Percentiles rank a stretch among this genome's conserved stretches.
phyloP scores from a whole-genome alignment of 2,329 filamentous ascomycete species.

The Orbilia oligospora region DNA sequence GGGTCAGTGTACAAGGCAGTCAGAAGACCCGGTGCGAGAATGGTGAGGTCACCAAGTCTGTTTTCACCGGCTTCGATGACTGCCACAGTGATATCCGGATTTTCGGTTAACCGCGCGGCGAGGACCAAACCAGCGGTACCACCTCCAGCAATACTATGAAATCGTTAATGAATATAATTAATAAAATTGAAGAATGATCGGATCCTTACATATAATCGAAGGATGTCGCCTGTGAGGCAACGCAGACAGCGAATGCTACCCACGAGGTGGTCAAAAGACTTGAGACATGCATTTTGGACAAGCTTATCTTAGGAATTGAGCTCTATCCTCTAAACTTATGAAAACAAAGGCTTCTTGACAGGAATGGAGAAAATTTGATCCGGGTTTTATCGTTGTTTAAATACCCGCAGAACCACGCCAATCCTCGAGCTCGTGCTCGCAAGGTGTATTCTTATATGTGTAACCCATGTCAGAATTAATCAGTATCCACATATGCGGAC shows the following conservation, averaged over 20 bases:
- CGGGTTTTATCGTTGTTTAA: conserved; percentile 17
- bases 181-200: neutral
- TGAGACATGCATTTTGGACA: conserved; percentile 36
- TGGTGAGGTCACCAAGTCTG: conserved; percentile 33
- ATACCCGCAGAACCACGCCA: neutral
- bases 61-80: conserved; percentile 54
- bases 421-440: conserved; percentile 1
- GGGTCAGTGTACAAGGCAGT: conserved; percentile 49
- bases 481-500: neutral
- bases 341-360: neutral
- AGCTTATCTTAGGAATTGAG: neutral
- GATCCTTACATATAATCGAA: conserved; percentile 55
- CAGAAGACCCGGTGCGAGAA: conserved; percentile 45
- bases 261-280: conserved; percentile 9
- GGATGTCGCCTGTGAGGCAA: conserved; percentile 33
- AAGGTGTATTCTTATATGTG: neutral
- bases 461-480: conserved; percentile 4
- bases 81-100: conserved; percentile 62
- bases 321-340: neutral
- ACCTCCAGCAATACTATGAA: conserved; percentile 65
- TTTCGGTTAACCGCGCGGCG: conserved; percentile 65
- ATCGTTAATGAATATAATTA: neutral
- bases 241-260: conserved; percentile 19
- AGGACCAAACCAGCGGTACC: conserved; percentile 64
- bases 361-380: conserved; percentile 35